phyloP scores from a whole-genome alignment of 169 alveolate species.

The Eimeria acervulina region DNA sequence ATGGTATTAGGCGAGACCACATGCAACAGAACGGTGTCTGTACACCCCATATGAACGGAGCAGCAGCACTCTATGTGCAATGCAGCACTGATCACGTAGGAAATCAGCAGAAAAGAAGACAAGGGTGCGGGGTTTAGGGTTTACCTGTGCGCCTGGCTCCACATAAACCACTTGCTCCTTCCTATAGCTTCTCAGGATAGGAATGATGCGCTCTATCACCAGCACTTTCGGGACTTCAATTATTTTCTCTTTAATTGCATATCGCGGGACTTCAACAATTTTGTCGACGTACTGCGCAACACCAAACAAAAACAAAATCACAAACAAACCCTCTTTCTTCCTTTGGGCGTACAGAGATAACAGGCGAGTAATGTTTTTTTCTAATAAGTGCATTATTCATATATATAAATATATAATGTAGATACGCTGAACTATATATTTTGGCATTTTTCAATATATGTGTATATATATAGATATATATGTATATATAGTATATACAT shows the following conservation, averaged over 20 bases:
- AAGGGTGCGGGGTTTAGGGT: background rate
- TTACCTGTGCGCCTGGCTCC: constrained; percentile 67
- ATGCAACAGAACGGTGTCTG: background rate
- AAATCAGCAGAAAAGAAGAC: background rate
- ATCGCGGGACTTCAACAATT: constrained; percentile 77
- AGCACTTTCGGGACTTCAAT: constrained; percentile 80
- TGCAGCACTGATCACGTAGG: background rate
- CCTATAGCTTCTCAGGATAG: constrained; percentile 75
- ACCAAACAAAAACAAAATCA: background rate
- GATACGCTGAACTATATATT: no score
- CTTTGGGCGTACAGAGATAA: background rate
- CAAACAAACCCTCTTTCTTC: no score
- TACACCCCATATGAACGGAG: background rate
- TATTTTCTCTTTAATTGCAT: constrained; percentile 71
- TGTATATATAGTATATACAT: no score
- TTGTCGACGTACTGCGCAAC: constrained; percentile 76
- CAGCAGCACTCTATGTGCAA: background rate
- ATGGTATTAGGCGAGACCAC: background rate
- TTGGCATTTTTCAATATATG: no score
- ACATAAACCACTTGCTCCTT: constrained; percentile 73
- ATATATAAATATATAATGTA: no score
- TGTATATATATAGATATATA: no score
- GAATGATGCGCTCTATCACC: constrained; percentile 80
- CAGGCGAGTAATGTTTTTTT: no score
- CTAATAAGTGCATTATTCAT: no score